Evolutionary conservation across 345 rosid genomes (phyloP).

Genomic region (Viola odorata): DNA sequence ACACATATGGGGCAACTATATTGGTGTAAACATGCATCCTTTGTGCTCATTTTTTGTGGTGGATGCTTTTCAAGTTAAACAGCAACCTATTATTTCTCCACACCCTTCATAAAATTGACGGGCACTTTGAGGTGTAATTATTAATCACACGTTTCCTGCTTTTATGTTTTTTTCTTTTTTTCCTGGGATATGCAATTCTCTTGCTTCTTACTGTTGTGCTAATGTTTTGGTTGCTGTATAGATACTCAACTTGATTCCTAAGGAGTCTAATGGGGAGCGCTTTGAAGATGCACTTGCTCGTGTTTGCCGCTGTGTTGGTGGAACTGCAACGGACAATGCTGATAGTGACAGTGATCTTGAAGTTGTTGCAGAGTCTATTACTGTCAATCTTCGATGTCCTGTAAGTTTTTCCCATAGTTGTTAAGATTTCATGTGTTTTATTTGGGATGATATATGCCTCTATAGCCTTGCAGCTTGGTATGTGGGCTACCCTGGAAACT

Average conservation of each 20-base stretch:
- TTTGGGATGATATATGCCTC: no score
- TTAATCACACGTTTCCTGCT: no score
- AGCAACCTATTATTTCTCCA: no score
- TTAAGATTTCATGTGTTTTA: no score
- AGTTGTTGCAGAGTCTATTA: conserved; percentile 87
- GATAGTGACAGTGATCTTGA: conserved; percentile 96
- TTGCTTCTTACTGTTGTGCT: not conserved
- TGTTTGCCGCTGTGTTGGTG: conserved; percentile 85
- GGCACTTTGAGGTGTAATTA: no score
- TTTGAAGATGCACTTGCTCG: conserved; percentile 90
- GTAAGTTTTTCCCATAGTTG: conserved; percentile 39
- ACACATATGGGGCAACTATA: no score
- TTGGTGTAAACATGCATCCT: no score
- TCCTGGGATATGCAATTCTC: not conserved
- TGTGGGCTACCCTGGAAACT: no score
- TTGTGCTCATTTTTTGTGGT: no score
- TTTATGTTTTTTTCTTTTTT: not conserved
- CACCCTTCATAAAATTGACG: no score
- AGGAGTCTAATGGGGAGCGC: conserved; percentile 73
- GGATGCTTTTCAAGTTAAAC: no score
- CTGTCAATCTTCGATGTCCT: conserved; percentile 89
- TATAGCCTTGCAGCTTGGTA: no score
- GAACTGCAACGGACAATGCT: conserved; percentile 65
- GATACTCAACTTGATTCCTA: conserved; percentile 77
- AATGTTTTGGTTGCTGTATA: conserved; percentile 14